These are phyloP conservation scores for Phytopythium helicoides DNA, from an alignment of 352 stramenopile species.

Conservation along the genomic window DNA sequence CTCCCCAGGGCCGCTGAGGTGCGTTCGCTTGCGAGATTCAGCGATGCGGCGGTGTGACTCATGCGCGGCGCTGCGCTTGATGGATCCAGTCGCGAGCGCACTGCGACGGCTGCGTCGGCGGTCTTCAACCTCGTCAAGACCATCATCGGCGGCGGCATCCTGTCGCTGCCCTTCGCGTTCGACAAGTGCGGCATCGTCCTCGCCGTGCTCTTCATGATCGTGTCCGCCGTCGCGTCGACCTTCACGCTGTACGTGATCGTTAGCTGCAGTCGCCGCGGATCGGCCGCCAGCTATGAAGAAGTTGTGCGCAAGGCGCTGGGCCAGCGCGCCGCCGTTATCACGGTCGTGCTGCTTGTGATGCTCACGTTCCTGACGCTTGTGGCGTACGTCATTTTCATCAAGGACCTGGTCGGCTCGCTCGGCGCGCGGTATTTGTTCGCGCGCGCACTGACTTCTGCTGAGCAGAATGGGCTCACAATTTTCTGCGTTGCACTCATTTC, in stretches of 20 bases:
- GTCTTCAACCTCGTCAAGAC: conserved; percentile 79
- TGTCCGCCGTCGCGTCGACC: conserved; percentile 50
- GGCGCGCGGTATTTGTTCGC: conserved; percentile 52
- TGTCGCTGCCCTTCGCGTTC: conserved; percentile 73
- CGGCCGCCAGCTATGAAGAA: conserved; percentile 68
- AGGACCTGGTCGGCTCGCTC: conserved; percentile 88
- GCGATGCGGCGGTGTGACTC: too few species aligned
- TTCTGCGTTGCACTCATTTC: conserved; percentile 39
- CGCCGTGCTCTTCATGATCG: conserved; percentile 59
- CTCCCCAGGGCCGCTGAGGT: conserved; percentile 48
- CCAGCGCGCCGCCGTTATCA: conserved; percentile 37
- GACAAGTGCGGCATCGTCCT: conserved; percentile 68
- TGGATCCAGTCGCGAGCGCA: conserved; percentile 32
- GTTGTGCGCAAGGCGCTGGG: conserved; percentile 57
- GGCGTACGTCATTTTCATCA: conserved; percentile 91
- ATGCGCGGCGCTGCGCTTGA: too few species aligned
- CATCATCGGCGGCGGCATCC: conserved; percentile 68
- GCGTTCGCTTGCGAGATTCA: not conserved
- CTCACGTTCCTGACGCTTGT: conserved; percentile 92
- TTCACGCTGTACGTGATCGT: conserved; percentile 73
- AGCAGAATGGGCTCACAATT: conserved; percentile 49
- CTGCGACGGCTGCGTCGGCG: conserved; percentile 43
- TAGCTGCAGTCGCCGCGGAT: conserved; percentile 66
- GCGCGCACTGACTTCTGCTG: conserved; percentile 21
- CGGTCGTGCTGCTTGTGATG: conserved; percentile 67